Conservation (phyloP, 1,284 basidiomycete genomes). For the Vanrija sp. region DNA sequence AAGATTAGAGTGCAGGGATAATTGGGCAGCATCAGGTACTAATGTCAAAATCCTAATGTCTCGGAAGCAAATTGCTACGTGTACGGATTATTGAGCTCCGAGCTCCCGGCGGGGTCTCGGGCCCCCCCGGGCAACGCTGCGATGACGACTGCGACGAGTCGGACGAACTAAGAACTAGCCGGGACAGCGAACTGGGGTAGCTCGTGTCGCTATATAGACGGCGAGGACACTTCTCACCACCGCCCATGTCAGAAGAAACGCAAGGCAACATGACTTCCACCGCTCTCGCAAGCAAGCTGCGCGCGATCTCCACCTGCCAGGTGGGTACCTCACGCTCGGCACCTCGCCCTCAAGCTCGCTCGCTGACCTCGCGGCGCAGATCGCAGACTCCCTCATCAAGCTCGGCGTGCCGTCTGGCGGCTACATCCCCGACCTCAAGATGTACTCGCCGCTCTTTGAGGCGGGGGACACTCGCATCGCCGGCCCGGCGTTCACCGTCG, state of each 20-base stretch:
- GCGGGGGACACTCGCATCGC: conserved; percentile 53
- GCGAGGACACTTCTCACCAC: neutral
- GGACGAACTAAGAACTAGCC: too few relatives aligned
- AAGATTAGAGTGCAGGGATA: too few relatives aligned
- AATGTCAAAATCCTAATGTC: too few relatives aligned
- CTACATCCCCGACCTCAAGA: conserved; percentile 71
- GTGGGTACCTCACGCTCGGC: conserved; percentile 7
- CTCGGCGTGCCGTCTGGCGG: conserved; percentile 73
- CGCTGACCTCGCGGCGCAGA: conserved; percentile 46
- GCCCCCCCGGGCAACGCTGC: neutral
- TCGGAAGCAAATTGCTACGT: too few relatives aligned
- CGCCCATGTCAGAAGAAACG: neutral
- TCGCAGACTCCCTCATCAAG: conserved; percentile 88
- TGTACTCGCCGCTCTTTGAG: conserved; percentile 55
- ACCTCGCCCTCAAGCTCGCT: neutral
- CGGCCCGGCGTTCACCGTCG: conserved; percentile 85
- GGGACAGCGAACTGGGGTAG: too few relatives aligned
- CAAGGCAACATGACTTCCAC: conserved; percentile 5
- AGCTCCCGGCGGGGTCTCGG: too few relatives aligned
- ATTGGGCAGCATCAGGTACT: too few relatives aligned
- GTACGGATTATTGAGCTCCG: too few relatives aligned
- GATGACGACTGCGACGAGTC: neutral
- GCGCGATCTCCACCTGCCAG: conserved; percentile 28
- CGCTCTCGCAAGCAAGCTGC: conserved; percentile 1
- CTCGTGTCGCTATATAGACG: too few relatives aligned